Conservation (phyloP, 495 filamentous ascomycete species). For the Amphirosellinia nigrospora region DNA sequence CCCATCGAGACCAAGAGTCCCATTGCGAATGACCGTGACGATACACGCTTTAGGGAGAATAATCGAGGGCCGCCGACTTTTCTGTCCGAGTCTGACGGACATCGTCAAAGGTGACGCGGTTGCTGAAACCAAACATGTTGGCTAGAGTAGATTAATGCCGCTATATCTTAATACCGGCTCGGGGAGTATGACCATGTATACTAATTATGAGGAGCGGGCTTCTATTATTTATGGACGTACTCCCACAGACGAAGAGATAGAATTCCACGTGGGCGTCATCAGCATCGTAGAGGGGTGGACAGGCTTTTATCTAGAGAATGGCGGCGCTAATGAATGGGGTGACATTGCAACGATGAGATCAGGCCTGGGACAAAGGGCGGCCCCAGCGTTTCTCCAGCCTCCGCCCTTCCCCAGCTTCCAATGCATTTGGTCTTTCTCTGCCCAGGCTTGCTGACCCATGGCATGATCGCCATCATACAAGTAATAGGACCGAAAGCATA, state of each 20-base stretch:
- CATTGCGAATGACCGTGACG: constrained; percentile 56
- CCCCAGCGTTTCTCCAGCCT: neutral
- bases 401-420: constrained; percentile 11
- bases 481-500: constrained; percentile 22
- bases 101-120: constrained; percentile 22
- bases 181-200: neutral
- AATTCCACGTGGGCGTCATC: constrained; percentile 17
- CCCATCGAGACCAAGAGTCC: constrained; percentile 67
- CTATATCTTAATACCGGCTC: neutral
- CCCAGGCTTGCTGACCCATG: constrained; percentile 13
- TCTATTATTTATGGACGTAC: neutral
- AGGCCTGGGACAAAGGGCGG: neutral
- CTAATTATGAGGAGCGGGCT: neutral
- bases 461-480: neutral
- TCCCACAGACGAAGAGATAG: neutral
- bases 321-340: neutral
- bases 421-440: neutral
- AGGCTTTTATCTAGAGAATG: constrained; percentile 19
- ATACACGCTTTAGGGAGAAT: constrained; percentile 40
- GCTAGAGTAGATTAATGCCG: neutral
- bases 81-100: constrained; percentile 1
- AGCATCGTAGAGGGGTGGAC: constrained; percentile 11
- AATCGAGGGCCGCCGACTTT: constrained; percentile 27
- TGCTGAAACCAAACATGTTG: constrained; percentile 21
- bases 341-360: neutral